Conservation (phyloP, 106 monocot genomes). For the Chionographis japonica region DNA sequence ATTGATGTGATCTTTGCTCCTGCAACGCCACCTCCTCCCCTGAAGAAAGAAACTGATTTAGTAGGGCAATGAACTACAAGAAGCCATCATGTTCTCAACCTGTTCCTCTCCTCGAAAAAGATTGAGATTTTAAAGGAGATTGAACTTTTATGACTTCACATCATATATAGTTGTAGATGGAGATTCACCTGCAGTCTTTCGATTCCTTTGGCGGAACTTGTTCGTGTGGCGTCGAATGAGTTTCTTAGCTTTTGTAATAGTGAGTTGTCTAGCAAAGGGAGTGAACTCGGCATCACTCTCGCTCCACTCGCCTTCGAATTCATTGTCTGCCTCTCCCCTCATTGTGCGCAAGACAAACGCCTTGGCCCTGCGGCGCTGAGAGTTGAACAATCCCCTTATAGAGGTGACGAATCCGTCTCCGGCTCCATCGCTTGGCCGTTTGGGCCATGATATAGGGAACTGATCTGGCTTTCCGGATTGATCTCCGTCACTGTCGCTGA, state of each 20-base stretch:
- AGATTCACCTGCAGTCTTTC: slow-evolving; percentile 49
- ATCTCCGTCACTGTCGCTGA: slow-evolving; percentile 85
- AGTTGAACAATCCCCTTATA: slow-evolving; percentile 87
- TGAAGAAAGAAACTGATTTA: not conserved
- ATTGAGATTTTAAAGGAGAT: no score
- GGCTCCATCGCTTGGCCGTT: slow-evolving; percentile 78
- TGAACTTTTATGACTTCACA: not conserved
- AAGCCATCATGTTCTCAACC: not conserved
- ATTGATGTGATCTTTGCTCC: slow-evolving; percentile 43
- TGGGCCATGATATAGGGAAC: slow-evolving; percentile 48
- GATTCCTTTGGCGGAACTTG: slow-evolving; percentile 62
- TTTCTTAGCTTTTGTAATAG: slow-evolving; percentile 84
- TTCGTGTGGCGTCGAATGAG: slow-evolving; percentile 77
- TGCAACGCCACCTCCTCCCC: slow-evolving; percentile 21
- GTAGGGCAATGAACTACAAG: not conserved
- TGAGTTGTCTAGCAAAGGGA: slow-evolving; percentile 93
- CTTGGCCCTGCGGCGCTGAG: slow-evolving; percentile 83
- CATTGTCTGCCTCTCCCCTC: slow-evolving; percentile 75
- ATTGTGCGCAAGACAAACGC: slow-evolving; percentile 81
- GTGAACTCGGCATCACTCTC: slow-evolving; percentile 73
- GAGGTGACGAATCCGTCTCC: slow-evolving; percentile 97
- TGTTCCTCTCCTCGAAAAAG: no score
- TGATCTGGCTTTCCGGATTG: slow-evolving; percentile 67
- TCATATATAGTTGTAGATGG: not conserved
- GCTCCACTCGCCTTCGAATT: slow-evolving; percentile 74